Evolutionary conservation across 441 rosid species (phyloP).

Genomic region (Aleurites moluccanus): DNA sequence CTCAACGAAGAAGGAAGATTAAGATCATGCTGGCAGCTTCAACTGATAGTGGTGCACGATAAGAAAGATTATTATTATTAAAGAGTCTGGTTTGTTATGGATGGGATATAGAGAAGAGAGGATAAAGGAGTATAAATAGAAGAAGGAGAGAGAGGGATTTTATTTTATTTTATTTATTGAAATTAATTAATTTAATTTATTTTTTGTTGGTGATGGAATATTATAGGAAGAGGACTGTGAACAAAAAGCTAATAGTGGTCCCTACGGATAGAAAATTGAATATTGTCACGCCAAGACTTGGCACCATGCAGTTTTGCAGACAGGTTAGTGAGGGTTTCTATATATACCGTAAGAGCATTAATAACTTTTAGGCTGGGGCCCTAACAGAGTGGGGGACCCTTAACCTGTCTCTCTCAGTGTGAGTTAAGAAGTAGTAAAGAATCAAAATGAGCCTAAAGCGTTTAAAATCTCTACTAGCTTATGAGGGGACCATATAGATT

Average conservation of each 20-base stretch:
- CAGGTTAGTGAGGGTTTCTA: slow-evolving; percentile 49
- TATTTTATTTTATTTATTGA: neutral
- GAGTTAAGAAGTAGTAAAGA: slow-evolving; percentile 16
- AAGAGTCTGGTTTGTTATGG: neutral
- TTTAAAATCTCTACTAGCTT: slow-evolving; percentile 9
- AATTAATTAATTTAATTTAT: neutral
- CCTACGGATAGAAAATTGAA: slow-evolving; percentile 49
- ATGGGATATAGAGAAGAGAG: slow-evolving; percentile 25
- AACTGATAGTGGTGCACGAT: slow-evolving; percentile 74
- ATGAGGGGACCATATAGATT: slow-evolving; percentile 36
- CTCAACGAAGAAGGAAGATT: slow-evolving; percentile 40
- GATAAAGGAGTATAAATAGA: slow-evolving; percentile 45
- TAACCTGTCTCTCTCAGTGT: slow-evolving; percentile 19
- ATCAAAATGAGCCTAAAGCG: slow-evolving; percentile 27
- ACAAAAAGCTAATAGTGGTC: slow-evolving; percentile 43
- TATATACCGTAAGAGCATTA: slow-evolving; percentile 43
- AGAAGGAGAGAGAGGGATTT: neutral
- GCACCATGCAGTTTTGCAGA: slow-evolving; percentile 45
- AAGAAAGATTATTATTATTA: neutral
- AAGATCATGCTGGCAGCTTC: slow-evolving; percentile 99
- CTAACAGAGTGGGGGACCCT: slow-evolving; percentile 43
- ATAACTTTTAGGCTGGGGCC: slow-evolving; percentile 48
- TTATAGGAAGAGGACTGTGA: slow-evolving; percentile 2
- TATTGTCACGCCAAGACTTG: slow-evolving; percentile 58
- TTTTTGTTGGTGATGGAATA: slow-evolving; percentile 9